Conservation (phyloP, 2,329 filamentous ascomycete genomes). For the Fusarium domesticum region DNA sequence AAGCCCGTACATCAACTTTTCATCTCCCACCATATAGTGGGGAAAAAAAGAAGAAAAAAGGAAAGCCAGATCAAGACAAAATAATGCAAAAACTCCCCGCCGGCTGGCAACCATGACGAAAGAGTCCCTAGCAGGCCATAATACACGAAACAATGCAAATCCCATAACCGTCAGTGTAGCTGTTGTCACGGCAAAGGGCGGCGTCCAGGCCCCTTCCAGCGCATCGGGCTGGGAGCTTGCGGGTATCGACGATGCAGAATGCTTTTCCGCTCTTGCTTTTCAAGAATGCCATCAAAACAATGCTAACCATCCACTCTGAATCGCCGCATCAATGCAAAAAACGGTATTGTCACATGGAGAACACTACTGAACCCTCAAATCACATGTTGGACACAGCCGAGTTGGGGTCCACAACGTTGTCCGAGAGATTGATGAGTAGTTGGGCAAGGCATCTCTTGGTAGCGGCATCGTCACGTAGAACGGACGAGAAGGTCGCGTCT, state of each 20-base stretch:
- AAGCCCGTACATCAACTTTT: constrained; percentile 6
- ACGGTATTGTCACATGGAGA: constrained; percentile 28
- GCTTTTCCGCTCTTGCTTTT: constrained; percentile 33
- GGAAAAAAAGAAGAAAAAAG: constrained; percentile 8
- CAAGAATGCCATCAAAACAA: constrained; percentile 31
- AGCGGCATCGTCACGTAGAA: constrained; percentile 92
- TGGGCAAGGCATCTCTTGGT: constrained; percentile 98
- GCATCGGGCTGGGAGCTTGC: constrained; percentile 26
- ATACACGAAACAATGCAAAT: constrained; percentile 28
- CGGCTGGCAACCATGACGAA: constrained; percentile 12
- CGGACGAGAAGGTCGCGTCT: constrained; percentile 94
- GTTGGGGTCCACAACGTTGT: constrained; percentile 65
- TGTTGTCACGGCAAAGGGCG: constrained; percentile 12
- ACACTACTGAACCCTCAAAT: constrained; percentile 13
- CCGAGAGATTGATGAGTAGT: constrained; percentile 91
- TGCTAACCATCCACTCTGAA: constrained; percentile 26
- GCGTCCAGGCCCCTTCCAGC: constrained; percentile 8
- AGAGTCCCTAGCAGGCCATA: constrained; percentile 16
- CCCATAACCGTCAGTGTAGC: constrained; percentile 24
- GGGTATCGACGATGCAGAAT: constrained; percentile 35
- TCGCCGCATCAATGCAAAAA: constrained; percentile 31
- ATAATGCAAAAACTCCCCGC: constrained; percentile 12
- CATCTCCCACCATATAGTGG: constrained; percentile 6
- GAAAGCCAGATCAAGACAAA: constrained; percentile 8
- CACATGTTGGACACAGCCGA: constrained; percentile 37